These are phyloP conservation scores for Priceomyces medius DNA, from an alignment of 805 yeast species.

Conservation along the genomic window DNA sequence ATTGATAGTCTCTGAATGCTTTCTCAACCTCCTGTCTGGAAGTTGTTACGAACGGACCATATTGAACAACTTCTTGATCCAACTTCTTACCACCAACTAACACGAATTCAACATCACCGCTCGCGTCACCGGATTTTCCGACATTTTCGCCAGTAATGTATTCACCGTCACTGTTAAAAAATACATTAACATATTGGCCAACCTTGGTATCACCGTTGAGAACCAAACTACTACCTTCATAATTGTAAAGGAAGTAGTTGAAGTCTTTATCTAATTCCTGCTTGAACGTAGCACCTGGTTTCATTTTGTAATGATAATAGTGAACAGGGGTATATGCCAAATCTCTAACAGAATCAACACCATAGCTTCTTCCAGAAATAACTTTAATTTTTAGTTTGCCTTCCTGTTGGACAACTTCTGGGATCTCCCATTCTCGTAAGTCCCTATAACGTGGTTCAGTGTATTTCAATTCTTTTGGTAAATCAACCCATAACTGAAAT, in stretches of 20 bases:
- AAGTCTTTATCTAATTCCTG: conserved; percentile 61
- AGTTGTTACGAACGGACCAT: conserved; percentile 89
- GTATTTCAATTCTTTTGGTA: conserved; percentile 62
- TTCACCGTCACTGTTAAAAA: conserved; percentile 72
- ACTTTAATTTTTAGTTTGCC: conserved; percentile 63
- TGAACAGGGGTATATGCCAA: conserved; percentile 81
- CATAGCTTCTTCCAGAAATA: conserved; percentile 74
- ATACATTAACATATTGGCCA: conserved; percentile 51
- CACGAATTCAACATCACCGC: conserved; percentile 56
- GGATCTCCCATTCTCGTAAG: conserved; percentile 66
- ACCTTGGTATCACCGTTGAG: conserved; percentile 44
- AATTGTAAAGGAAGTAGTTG: conserved; percentile 68
- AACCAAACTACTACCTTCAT: conserved; percentile 55
- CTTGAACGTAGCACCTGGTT: conserved; percentile 61
- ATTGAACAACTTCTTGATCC: conserved; percentile 76
- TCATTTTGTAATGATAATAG: conserved; percentile 63
- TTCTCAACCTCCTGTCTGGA: conserved; percentile 61
- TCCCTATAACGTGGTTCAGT: conserved; percentile 77
- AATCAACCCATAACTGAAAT: conserved; percentile 86
- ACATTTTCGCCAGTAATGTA: conserved; percentile 47
- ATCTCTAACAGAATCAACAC: conserved; percentile 69
- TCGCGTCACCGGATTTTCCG: conserved; percentile 38
- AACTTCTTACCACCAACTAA: conserved; percentile 74
- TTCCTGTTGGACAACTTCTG: conserved; percentile 63
- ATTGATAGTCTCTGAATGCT: conserved; percentile 72